A percentile compares a stretch with the other conserved stretches of the same genome.
Evolutionary conservation across 352 stramenopile species (phyloP).

Genomic region (Phytophthora ramorum): DNA sequence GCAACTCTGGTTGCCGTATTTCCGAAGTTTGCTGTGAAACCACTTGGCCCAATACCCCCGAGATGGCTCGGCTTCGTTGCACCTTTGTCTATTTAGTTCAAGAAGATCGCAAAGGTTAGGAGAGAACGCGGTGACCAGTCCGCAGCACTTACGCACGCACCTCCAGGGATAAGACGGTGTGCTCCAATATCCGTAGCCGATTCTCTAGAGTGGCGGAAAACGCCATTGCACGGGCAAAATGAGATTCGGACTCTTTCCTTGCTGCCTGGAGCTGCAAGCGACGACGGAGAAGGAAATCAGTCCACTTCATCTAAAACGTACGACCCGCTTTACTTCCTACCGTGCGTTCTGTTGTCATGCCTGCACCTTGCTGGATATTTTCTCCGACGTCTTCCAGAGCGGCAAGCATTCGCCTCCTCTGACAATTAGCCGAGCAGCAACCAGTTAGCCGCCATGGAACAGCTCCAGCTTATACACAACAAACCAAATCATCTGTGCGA

Average conservation of each 20-base stretch:
- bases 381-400: conserved; percentile 34
- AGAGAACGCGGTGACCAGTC: neutral
- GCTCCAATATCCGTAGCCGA: conserved; percentile 33
- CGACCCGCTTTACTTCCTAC: conserved; percentile 4
- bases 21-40: neutral
- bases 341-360: conserved; percentile 16
- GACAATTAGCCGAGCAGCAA: neutral
- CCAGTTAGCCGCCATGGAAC: neutral
- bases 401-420: conserved; percentile 34
- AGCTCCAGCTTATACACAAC: neutral
- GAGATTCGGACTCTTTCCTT: conserved; percentile 21
- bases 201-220: conserved; percentile 34
- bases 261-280: conserved; percentile 24
- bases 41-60: conserved; percentile 17
- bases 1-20: conserved; percentile 5
- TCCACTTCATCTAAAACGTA: neutral
- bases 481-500: conserved; percentile 65
- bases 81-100: conserved; percentile 26
- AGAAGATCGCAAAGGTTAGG: conserved; percentile 1
- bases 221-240: conserved; percentile 25
- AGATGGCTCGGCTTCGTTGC: conserved; percentile 31
- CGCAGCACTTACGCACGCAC: conserved; percentile 2
- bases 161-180: conserved; percentile 35
- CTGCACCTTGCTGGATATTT: conserved; percentile 25
- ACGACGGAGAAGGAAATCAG: neutral